Conservation (phyloP, 768 basidiomycete genomes). For the Sarcodon aspratus region DNA sequence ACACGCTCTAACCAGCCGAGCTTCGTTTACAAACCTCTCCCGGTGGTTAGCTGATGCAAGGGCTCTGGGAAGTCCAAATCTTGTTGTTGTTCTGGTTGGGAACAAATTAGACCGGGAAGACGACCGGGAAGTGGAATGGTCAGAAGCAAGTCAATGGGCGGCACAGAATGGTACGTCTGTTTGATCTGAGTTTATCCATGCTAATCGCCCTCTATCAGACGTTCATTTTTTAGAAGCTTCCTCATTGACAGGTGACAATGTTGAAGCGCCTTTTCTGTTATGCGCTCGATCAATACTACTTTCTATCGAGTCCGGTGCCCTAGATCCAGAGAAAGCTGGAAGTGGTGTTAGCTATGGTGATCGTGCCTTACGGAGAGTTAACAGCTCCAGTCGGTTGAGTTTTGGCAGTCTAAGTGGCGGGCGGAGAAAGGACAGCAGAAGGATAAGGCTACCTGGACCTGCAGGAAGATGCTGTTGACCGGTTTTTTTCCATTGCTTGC, state of each 20-base stretch:
- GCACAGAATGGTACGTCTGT: conserved; percentile 72
- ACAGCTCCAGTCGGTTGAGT: conserved; percentile 81
- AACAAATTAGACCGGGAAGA: conserved; percentile 95
- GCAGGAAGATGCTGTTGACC: conserved; percentile 45
- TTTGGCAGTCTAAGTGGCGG: conserved; percentile 73
- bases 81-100: conserved; percentile 85
- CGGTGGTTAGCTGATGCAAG: conserved; percentile 92
- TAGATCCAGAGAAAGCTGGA: conserved; percentile 91
- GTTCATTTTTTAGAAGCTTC: conserved; percentile 92
- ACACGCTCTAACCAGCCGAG: conserved; percentile 43
- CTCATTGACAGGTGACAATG: conserved; percentile 85
- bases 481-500: not conserved
- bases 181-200: not conserved
- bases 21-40: conserved; percentile 73
- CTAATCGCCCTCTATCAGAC: conserved; percentile 32
- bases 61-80: conserved; percentile 83
- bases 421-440: conserved; percentile 46
- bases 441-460: conserved; percentile 47
- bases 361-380: conserved; percentile 81
- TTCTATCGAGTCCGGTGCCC: conserved; percentile 79
- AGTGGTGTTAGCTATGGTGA: conserved; percentile 97
- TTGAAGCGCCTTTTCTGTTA: conserved; percentile 85
- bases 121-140: conserved; percentile 90
- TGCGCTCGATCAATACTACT: conserved; percentile 82
- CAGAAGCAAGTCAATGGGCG: conserved; percentile 92